Evolutionary conservation across 345 rosid genomes (phyloP).

Genomic region (Heritiera fomes): DNA sequence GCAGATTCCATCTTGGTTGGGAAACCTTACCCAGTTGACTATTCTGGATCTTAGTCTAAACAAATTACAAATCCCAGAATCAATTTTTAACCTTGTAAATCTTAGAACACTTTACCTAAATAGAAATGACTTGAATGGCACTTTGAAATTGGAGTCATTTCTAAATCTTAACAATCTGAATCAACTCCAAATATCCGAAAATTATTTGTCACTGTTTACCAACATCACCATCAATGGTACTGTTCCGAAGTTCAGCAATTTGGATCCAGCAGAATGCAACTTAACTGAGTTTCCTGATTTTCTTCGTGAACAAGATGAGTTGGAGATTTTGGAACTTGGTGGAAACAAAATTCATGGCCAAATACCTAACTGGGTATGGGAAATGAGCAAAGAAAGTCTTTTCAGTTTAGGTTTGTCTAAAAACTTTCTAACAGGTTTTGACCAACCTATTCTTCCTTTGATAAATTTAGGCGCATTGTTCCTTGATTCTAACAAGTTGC

Average conservation of each 20-base stretch:
- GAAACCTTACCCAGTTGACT: slow-evolving; percentile 12
- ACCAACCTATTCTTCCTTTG: slow-evolving; percentile 12
- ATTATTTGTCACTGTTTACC: neutral
- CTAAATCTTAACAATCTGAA: neutral
- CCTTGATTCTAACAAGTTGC: neutral
- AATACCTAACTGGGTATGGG: slow-evolving; percentile 24
- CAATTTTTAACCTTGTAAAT: slow-evolving; percentile 4
- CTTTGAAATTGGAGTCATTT: neutral
- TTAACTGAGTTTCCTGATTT: slow-evolving; percentile 24
- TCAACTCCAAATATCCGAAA: neutral
- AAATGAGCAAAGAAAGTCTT: neutral
- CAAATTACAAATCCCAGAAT: slow-evolving; percentile 20
- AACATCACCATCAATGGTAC: neutral
- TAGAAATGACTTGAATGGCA: slow-evolving; percentile 26
- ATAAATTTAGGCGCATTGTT: neutral
- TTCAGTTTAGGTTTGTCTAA: neutral
- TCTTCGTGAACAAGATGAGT: neutral
- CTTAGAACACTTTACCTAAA: neutral
- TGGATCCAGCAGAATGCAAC: slow-evolving; percentile 20
- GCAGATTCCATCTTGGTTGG: neutral
- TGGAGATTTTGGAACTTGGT: slow-evolving; percentile 7
- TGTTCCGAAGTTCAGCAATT: neutral
- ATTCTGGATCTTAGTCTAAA: neutral
- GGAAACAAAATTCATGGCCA: slow-evolving; percentile 18
- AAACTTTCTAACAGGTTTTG: slow-evolving; percentile 21